A percentile compares a stretch with the other conserved stretches of the same genome.
Evolutionary conservation across 129 eudicot genomes (phyloP).

Genomic region (Flaveria ramosissima): DNA sequence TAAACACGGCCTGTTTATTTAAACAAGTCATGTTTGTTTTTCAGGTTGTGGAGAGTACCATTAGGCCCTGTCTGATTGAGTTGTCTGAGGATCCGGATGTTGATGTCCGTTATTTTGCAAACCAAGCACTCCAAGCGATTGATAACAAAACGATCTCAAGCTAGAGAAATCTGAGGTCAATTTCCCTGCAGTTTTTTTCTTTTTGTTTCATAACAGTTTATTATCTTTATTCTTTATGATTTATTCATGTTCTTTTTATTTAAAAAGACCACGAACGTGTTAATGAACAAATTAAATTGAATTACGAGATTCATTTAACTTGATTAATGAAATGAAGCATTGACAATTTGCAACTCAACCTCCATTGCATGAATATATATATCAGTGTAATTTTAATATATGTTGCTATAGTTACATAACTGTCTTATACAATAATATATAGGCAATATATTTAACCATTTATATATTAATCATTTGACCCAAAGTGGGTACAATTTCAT

Average conservation of each 20-base stretch:
- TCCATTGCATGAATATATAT: neutral
- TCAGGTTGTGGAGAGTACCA: constrained; percentile 73
- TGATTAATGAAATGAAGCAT: neutral
- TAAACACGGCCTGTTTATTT: neutral
- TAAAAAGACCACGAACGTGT: neutral
- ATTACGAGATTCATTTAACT: neutral
- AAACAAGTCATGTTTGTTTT: neutral
- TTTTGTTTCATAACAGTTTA: neutral
- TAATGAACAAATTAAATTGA: neutral
- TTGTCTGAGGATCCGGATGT: constrained; percentile 89
- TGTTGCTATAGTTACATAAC: no score
- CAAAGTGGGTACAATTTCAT: no score
- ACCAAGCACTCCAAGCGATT: constrained; percentile 76
- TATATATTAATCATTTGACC: no score
- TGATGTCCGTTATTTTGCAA: constrained; percentile 84
- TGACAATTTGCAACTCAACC: neutral
- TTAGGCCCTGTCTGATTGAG: constrained; percentile 68
- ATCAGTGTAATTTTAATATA: no score
- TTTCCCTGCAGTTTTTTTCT: neutral
- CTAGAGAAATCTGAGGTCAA: constrained; percentile 37
- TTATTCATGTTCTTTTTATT: neutral
- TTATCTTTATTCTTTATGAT: neutral
- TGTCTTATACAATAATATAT: no score
- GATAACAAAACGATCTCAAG: constrained; percentile 73
- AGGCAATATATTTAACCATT: no score